These are phyloP conservation scores for Gossypium turneri DNA, from an alignment of 345 rosid species.

Conservation along the genomic window DNA sequence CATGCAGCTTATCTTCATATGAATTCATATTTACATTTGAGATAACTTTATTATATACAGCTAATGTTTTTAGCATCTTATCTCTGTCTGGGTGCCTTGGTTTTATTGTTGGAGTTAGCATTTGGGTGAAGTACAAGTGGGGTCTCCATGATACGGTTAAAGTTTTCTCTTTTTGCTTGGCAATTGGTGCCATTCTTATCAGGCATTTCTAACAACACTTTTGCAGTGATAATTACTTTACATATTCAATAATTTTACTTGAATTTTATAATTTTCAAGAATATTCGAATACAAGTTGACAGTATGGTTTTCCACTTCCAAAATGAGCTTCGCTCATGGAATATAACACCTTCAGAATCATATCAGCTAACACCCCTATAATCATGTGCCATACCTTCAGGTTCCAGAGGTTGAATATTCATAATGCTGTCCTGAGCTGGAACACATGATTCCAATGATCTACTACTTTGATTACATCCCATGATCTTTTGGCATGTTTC, in stretches of 20 bases:
- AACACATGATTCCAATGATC: too few relatives aligned
- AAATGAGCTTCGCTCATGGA: neutral
- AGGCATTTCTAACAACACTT: neutral
- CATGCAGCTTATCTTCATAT: too few relatives aligned
- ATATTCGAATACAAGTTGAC: too few relatives aligned
- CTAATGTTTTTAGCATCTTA: neutral
- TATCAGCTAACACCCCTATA: neutral
- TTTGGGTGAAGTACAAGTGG: neutral
- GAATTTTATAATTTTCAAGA: too few relatives aligned
- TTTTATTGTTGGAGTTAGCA: neutral
- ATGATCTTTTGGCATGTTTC: constrained; percentile 32
- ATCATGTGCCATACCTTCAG: neutral
- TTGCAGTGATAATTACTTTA: neutral
- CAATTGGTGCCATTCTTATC: constrained; percentile 7
- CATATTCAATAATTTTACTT: neutral
- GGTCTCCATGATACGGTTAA: neutral
- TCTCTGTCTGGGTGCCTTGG: neutral
- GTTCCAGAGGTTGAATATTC: constrained; percentile 1
- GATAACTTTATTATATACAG: neutral
- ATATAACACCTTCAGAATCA: neutral
- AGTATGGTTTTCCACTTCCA: neutral
- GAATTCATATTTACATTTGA: neutral
- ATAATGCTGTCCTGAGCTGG: constrained; percentile 8
- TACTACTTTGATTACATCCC: constrained; percentile 17
- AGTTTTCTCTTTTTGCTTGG: neutral